phyloP scores from a whole-genome alignment of 805 yeast species.

The Isabelozyma heimii region DNA sequence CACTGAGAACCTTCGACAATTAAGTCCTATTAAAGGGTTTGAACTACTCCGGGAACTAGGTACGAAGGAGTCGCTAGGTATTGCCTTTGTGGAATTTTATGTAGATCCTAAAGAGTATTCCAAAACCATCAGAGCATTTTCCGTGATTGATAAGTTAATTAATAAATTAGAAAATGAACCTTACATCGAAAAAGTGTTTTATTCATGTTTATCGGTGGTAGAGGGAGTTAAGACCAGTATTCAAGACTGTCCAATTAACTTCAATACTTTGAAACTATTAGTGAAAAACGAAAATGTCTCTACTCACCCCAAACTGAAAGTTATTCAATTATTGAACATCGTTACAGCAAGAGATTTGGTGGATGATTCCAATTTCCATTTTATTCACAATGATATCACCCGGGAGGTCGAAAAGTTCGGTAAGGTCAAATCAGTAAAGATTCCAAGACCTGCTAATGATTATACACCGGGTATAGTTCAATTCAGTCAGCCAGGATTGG shows the following conservation, averaged over 20 bases:
- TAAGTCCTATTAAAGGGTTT: conserved; percentile 41
- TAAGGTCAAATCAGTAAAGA: conserved; percentile 47
- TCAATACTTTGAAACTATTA: conserved; percentile 34
- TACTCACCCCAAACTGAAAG: conserved; percentile 44
- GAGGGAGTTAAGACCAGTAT: conserved; percentile 21
- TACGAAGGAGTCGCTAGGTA: conserved; percentile 52
- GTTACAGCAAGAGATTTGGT: conserved; percentile 63
- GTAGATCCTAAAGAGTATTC: conserved; percentile 13
- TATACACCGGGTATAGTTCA: conserved; percentile 40
- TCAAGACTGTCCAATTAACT: conserved; percentile 35
- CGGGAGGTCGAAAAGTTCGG: conserved; percentile 53
- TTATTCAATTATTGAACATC: conserved; percentile 64
- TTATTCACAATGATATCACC: conserved; percentile 51
- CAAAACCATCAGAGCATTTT: conserved; percentile 11
- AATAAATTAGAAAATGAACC: conserved; percentile 10
- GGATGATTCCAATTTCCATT: conserved; percentile 46
- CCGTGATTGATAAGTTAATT: conserved; percentile 8
- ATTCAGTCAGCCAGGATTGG: conserved; percentile 54
- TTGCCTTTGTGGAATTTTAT: conserved; percentile 52
- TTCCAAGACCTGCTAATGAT: conserved; percentile 61
- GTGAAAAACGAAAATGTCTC: conserved; percentile 36
- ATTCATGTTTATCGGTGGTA: conserved; percentile 26
- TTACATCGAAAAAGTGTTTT: conserved; percentile 21
- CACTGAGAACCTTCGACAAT: conserved; percentile 35
- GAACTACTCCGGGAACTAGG: conserved; percentile 46